Evolutionary conservation across 2,329 filamentous ascomycete species (phyloP), one percentile per base, ranked within the genome.

Genomic region (Drechslerella dactyloides): DNA sequence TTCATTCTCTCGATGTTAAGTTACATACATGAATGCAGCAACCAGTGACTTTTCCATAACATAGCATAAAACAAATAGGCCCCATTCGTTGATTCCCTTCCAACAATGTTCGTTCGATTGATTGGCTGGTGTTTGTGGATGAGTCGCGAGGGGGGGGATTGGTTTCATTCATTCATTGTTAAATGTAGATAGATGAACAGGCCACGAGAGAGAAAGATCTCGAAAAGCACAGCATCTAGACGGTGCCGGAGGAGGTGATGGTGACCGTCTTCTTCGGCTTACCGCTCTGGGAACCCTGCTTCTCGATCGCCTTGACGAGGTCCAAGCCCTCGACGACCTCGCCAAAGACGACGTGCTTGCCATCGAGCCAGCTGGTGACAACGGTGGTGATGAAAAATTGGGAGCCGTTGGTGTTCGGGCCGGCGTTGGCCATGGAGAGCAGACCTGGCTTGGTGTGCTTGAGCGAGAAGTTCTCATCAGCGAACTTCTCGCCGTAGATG

Each of bases 311-410:
- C 11, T 53, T 48, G 56, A 94, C 85, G 74, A 94, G 80, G 4
- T 93, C 89, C 81, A 90, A 90, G 79, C 91, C 91, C 83, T 94
- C 90, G 76, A 94, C 84, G 75, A 96, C 89, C 82, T 96, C 90
- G 79, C 90, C 90, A 80, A 94, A 94, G 78, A 94, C 90, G 78
- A 94, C 91, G 82, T 94, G 90, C 77, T 84, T 85, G 80, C 89
- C 90, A 80, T 94, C 89, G 78, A 94, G 87, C 89, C 91, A 93
- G 53, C 92, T 93, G 13, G 94, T 97, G n/a, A 88, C 85, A 30
- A 96, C 91, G 15, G 94, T 97, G 54, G 94, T 99, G 77, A 97
- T 84, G 85, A 99, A 99, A 86, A 99, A 99, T 79, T 99, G 94
- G 56, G 90, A 96, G 78, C 94, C 94, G 80, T 99, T 99, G 80